Evolutionary conservation across 306 rosid species (phyloP).

Genomic region (Vicia villosa): DNA sequence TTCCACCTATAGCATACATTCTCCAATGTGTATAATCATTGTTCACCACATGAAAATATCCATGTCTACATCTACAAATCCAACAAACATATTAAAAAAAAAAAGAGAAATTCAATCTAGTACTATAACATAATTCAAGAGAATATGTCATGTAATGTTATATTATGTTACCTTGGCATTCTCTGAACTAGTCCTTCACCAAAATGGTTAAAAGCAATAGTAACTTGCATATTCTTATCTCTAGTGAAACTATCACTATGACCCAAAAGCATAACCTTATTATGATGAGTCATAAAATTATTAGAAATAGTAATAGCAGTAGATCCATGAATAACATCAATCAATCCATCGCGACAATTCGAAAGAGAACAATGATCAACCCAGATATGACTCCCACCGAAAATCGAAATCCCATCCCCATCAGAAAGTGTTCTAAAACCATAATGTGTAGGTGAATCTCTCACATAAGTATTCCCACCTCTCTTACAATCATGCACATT

Average conservation of each 20-base stretch:
- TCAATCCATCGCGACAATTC: slow-evolving; percentile 73
- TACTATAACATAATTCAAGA: slow-evolving; percentile 1
- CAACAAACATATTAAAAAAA: neutral
- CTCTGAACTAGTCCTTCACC: slow-evolving; percentile 92
- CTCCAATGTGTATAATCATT: slow-evolving; percentile 89
- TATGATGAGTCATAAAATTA: slow-evolving; percentile 76
- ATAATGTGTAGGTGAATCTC: slow-evolving; percentile 79
- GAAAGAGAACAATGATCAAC: slow-evolving; percentile 83
- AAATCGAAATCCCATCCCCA: slow-evolving; percentile 83
- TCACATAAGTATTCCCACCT: slow-evolving; percentile 79
- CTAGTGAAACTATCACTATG: slow-evolving; percentile 71
- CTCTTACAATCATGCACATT: slow-evolving; percentile 81
- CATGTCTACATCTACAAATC: slow-evolving; percentile 81
- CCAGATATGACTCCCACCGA: slow-evolving; percentile 92
- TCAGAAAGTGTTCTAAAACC: slow-evolving; percentile 88
- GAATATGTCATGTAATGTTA: too few relatives aligned
- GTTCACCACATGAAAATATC: slow-evolving; percentile 96
- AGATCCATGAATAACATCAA: slow-evolving; percentile 86
- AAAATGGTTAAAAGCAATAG: slow-evolving; percentile 93
- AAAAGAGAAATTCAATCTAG: neutral
- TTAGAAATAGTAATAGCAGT: slow-evolving; percentile 84
- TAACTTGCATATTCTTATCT: slow-evolving; percentile 91
- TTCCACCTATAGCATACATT: slow-evolving; percentile 95
- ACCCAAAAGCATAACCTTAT: slow-evolving; percentile 96
- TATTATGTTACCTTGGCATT: slow-evolving; percentile 58